Percentiles rank a stretch among this genome's conserved stretches.
Conservation (phyloP, 495 filamentous ascomycete genomes). For the Aspergillus haitiensis region DNA sequence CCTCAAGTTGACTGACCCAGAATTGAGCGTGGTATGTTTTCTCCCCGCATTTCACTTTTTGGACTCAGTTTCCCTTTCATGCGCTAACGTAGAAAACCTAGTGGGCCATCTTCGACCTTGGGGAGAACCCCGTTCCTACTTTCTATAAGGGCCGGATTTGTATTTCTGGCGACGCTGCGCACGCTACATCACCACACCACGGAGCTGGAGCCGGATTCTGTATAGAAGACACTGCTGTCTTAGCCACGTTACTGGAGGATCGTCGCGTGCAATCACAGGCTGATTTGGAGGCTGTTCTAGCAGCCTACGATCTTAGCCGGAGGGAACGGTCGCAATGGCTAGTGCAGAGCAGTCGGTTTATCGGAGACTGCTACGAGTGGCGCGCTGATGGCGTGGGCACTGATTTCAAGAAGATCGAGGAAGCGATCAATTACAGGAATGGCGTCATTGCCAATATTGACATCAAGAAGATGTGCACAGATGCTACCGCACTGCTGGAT, state of each 20-base stretch:
- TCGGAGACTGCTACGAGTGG: constrained; percentile 35
- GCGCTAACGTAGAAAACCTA: constrained; percentile 25
- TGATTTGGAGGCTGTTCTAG: constrained; percentile 24
- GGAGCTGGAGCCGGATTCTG: constrained; percentile 59
- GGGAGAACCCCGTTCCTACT: constrained; percentile 40
- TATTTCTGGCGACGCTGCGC: constrained; percentile 54
- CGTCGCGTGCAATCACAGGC: constrained; percentile 17
- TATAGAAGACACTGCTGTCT: constrained; percentile 54
- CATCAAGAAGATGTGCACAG: constrained; percentile 22
- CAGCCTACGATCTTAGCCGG: constrained; percentile 24
- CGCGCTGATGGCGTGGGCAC: constrained; percentile 21
- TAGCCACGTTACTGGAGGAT: constrained; percentile 40
- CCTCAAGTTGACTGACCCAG: constrained; percentile 25
- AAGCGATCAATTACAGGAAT: constrained; percentile 31
- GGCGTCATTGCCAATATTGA: constrained; percentile 28
- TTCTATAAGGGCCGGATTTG: constrained; percentile 44
- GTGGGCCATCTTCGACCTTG: constrained; percentile 60
- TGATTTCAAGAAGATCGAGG: constrained; percentile 29
- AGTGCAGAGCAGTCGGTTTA: constrained; percentile 35
- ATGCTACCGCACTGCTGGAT: constrained; percentile 17
- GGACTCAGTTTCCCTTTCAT: constrained; percentile 32
- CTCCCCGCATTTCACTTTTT: background rate
- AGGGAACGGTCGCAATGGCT: constrained; percentile 36
- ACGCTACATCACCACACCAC: constrained; percentile 49
- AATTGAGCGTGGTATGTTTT: constrained; percentile 28